These are phyloP conservation scores for Sporisorium iseilematis-ciliati DNA, from an alignment of 1,284 basidiomycete genomes.

Conservation along the genomic window DNA sequence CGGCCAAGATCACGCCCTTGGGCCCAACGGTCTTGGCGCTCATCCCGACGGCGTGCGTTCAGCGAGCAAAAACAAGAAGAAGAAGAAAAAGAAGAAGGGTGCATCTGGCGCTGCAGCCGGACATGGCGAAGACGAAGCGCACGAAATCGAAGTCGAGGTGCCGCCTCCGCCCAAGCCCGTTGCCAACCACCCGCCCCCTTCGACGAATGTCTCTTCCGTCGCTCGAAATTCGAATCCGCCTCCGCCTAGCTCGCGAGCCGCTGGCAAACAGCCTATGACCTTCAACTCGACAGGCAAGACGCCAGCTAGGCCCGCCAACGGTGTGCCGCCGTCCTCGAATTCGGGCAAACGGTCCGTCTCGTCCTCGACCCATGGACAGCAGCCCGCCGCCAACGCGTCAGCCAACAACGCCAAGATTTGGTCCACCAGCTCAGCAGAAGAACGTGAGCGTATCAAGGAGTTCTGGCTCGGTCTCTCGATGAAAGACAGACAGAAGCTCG, in stretches of 20 bases:
- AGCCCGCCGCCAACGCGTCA: constrained; percentile 22
- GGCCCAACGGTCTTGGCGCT: constrained; percentile 23
- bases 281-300: constrained; percentile 57
- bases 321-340: constrained; percentile 69
- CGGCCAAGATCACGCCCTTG: constrained; percentile 27
- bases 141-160: constrained; percentile 68
- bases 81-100: constrained; percentile 72
- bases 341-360: constrained; percentile 73
- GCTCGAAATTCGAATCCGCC: constrained; percentile 63
- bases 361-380: constrained; percentile 49
- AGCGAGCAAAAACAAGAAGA: constrained; percentile 71
- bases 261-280: constrained; percentile 81
- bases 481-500: constrained; percentile 86
- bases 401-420: constrained; percentile 53
- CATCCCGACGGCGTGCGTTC: constrained; percentile 33
- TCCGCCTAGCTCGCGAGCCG: constrained; percentile 77
- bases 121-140: constrained; percentile 61
- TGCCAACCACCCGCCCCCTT: constrained; percentile 61
- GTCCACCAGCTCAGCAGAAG: constrained; percentile 86
- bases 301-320: constrained; percentile 66
- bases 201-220: constrained; percentile 69
- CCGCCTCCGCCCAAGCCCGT: constrained; percentile 67
- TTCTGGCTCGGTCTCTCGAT: constrained; percentile 94
- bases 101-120: constrained; percentile 67
- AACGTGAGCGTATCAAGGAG: constrained; percentile 94